Base-by-base conservation (phyloP, 805 yeast genomes). In the Schizosaccharomyces osmophilus region DNA sequence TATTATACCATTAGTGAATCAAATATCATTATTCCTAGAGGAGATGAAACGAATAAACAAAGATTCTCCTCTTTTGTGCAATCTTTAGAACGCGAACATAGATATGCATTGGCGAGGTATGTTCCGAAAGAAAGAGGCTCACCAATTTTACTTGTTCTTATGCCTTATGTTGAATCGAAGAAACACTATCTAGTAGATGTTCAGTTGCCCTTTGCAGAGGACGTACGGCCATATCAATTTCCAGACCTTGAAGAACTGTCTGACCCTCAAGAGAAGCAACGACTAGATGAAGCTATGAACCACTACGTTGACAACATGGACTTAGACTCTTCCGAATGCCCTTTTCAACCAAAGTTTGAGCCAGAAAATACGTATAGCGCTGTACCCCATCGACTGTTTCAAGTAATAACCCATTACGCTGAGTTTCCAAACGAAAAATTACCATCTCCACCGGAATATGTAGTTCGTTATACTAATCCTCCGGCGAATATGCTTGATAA, bases 161-260 rank as follows among this genome's bases (percentile, higher is more conserved):
- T 64, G 11, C 69, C 68, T n/a, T 42, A 24, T 63, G 51, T 17
- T 24, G 43, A 17, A 26, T 15, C 24, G 42, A 60, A 31, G 45
- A 58, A 32, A 64, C 61, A 32, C 61, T 55, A 22, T 59, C 48
- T 74, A 71, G 61, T 73, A 74, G 75, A 82, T 81, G 62, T 82
- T 77, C 1, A 70, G 58, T 68, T 87, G 13, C 93, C 95, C 1
- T 85, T 79, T 69, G 77, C 78, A 55, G 95, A 86, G 64, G 95
- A 88, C 69, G 84, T 81, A 64, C 67, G 71, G 19, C 61, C 60
- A 39, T 67, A 64, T 61, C 79, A 79, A 65, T 73, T 81, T 17
- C 80, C 88, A 2, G 84, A 65, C 73, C 75, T 5, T 68, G 69
- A 48, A 29, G 57, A 42, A 24, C 64, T 80, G 31, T 67, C 70